These are phyloP conservation scores for Rhynchospora tenuis DNA, from an alignment of 176 grass and related monocot genomes.

Conservation along the genomic window DNA sequence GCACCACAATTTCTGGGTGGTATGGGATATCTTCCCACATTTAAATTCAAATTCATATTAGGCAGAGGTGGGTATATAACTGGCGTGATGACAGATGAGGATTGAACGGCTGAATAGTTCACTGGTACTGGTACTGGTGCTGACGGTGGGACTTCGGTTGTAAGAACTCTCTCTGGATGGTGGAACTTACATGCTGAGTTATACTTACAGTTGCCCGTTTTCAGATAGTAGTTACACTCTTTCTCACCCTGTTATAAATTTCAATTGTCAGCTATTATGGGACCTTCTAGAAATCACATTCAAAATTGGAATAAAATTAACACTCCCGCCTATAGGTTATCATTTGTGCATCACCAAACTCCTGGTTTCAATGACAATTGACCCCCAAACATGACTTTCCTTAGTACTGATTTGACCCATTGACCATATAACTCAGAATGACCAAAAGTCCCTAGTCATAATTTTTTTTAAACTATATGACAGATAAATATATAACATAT, in stretches of 20 bases:
- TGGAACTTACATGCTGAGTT: conserved; percentile 79
- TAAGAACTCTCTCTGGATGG: conserved; percentile 32
- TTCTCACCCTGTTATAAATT: conserved; percentile 71
- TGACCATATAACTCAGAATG: neutral
- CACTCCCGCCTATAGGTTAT: no score
- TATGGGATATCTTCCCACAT: conserved; percentile 52
- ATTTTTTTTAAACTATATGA: no score
- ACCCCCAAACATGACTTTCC: no score
- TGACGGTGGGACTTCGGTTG: conserved; percentile 32
- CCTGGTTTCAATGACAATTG: no score
- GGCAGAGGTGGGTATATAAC: conserved; percentile 58
- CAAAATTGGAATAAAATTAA: conserved; percentile 13
- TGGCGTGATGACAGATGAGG: conserved; percentile 39
- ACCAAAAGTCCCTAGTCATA: neutral
- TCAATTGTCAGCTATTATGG: neutral
- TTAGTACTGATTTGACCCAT: neutral
- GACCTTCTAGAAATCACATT: conserved; percentile 13
- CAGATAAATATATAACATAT: no score
- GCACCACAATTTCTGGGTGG: conserved; percentile 60
- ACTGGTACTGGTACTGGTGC: conserved; percentile 33
- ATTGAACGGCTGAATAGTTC: conserved; percentile 53
- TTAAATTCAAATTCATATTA: conserved; percentile 34
- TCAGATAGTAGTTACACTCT: conserved; percentile 82
- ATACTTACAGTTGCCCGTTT: conserved; percentile 93
- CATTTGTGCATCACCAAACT: neutral